phyloP scores from a whole-genome alignment of 768 basidiomycete species.

The Mycena rosella region DNA sequence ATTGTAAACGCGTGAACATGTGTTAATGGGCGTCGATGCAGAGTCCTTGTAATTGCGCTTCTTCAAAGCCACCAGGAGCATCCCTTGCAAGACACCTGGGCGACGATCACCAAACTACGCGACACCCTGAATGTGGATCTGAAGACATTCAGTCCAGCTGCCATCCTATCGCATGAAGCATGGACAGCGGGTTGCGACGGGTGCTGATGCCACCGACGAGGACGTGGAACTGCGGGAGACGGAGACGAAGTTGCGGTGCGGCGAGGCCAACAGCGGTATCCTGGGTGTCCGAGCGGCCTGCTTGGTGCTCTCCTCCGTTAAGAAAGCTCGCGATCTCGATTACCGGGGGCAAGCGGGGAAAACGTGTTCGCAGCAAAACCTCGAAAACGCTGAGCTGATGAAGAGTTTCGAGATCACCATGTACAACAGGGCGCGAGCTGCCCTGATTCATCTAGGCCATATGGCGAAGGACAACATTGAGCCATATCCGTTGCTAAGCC shows the following conservation, averaged over 20 bases:
- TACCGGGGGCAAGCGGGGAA: slow-evolving; percentile 25
- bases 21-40: too few species aligned
- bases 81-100: too few species aligned
- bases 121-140: too few species aligned
- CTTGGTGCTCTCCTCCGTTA: slow-evolving; percentile 25
- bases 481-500: slow-evolving; percentile 20
- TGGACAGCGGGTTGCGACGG: slow-evolving; percentile 10
- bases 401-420: slow-evolving; percentile 23
- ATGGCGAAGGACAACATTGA: slow-evolving; percentile 7
- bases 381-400: slow-evolving; percentile 21
- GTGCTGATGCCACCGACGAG: neutral
- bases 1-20: too few species aligned
- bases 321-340: slow-evolving; percentile 17
- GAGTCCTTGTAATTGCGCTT: too few species aligned
- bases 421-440: too few species aligned
- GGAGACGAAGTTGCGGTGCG: slow-evolving; percentile 21
- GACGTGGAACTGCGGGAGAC: slow-evolving; percentile 18
- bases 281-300: slow-evolving; percentile 10
- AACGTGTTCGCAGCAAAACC: slow-evolving; percentile 26
- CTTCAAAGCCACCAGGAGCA: too few species aligned
- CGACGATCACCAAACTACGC: too few species aligned
- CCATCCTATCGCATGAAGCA: slow-evolving; percentile 28
- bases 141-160: slow-evolving; percentile 9
- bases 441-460: slow-evolving; percentile 19
- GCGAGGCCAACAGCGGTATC: slow-evolving; percentile 14